Percentiles rank a stretch among this genome's conserved stretches.
Conservation (phyloP, 352 stramenopile species). For the Globisporangium nodosum region DNA sequence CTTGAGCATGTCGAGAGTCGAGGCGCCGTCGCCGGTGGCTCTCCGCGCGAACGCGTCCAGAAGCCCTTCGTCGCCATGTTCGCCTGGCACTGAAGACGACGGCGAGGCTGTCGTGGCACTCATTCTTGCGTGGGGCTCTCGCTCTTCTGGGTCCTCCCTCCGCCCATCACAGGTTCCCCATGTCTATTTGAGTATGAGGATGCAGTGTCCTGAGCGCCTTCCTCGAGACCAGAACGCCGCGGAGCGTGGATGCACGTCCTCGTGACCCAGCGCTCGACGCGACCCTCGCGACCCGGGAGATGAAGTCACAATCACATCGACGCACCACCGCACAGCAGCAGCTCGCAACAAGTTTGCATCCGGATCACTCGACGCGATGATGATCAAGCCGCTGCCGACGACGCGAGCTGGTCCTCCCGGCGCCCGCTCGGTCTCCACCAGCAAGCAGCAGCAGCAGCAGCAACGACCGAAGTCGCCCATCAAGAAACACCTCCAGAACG, state of each 20-base stretch:
- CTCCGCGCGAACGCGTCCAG: conserved; percentile 22
- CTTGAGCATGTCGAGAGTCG: conserved; percentile 62
- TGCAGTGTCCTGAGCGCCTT: background rate
- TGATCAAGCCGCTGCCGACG: conserved; percentile 21
- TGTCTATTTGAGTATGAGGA: too few species aligned
- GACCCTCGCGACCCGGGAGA: background rate
- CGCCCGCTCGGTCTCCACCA: background rate
- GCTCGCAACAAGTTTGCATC: background rate
- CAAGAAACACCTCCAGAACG: conserved; percentile 50
- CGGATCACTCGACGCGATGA: conserved; percentile 5
- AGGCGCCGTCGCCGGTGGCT: conserved; percentile 25
- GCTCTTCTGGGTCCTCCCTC: too few species aligned
- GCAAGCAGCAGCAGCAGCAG: conserved; percentile 10
- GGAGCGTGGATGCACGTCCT: background rate
- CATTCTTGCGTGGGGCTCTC: conserved; percentile 3
- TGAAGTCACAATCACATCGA: background rate
- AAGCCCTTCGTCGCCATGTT: conserved; percentile 6
- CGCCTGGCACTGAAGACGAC: background rate
- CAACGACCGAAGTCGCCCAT: conserved; percentile 32
- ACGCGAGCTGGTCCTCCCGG: background rate
- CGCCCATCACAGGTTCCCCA: too few species aligned
- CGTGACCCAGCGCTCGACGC: background rate
- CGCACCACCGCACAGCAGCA: background rate
- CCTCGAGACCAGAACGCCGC: background rate
- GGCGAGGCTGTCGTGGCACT: background rate